Evolutionary conservation across 2,329 filamentous ascomycete species (phyloP).

Genomic region (Boeremia lycopersici): DNA sequence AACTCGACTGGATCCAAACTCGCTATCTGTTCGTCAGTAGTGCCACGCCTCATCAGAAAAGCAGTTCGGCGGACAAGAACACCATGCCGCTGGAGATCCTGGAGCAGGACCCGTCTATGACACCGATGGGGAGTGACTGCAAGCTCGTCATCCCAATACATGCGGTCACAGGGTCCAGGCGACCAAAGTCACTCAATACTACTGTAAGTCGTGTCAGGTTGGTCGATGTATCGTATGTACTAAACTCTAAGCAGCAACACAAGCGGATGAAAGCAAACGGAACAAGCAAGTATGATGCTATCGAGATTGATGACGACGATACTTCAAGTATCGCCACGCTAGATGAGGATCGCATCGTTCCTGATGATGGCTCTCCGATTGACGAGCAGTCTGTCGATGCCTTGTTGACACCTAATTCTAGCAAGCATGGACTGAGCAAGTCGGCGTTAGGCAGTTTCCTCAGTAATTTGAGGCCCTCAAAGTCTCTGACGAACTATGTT

Average conservation of each 20-base stretch:
- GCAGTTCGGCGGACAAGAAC: constrained; percentile 10
- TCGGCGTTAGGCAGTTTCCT: constrained; percentile 31
- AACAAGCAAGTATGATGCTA: constrained; percentile 43
- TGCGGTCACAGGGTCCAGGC: constrained; percentile 55
- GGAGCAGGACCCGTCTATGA: constrained; percentile 51
- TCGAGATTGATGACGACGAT: constrained; percentile 50
- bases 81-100: constrained; percentile 34
- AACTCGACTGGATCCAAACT: constrained; percentile 87
- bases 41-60: neutral
- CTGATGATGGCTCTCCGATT: constrained; percentile 36
- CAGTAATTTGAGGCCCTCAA: constrained; percentile 29
- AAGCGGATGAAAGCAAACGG: constrained; percentile 40
- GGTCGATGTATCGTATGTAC: neutral
- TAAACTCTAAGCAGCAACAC: constrained; percentile 20
- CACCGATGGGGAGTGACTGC: constrained; percentile 49
- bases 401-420: constrained; percentile 34
- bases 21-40: constrained; percentile 75
- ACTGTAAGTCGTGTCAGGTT: constrained; percentile 12
- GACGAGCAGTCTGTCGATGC: constrained; percentile 20
- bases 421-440: constrained; percentile 35
- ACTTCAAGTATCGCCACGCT: constrained; percentile 56
- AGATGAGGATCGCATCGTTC: constrained; percentile 54
- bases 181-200: constrained; percentile 32
- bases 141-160: constrained; percentile 60
- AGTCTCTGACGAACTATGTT: constrained; percentile 64